Evolutionary conservation across 2,329 filamentous ascomycete genomes (phyloP), one percentile per base, ranked within the genome.

Genomic region (Aspergillus sp.): DNA sequence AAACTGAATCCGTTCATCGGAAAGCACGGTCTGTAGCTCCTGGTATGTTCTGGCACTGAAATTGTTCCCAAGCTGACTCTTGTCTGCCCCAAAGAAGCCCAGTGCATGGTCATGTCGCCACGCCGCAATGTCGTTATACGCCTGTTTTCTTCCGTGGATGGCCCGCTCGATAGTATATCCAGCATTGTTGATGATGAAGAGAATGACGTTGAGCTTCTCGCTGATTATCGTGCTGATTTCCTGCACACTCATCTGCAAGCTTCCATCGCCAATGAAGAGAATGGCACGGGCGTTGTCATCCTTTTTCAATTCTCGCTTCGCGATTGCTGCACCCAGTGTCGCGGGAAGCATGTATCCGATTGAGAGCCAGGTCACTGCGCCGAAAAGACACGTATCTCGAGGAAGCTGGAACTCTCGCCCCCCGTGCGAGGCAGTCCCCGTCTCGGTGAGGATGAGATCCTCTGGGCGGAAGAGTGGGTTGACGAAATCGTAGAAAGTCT

Each of bases 181-280:
- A 29, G 82, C 78, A 57, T 87, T 87, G 65, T 86, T 86, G 64
- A 87, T 80, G 9, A 87, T 67, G 60, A 87, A 79, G 20, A 77
- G 71, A 7, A 79, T 74, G 3, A 82, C 77, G 42, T 83, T 76
- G 22, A 85, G 75, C 3, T 79, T 76, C 56, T 83, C 77, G 16
- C 77, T 77, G 64, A 90, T 84, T 65, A 89, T 88, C 2, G 85
- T 87, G 11, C 83, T 82, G 3, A 90, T 75, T 63, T 89, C 87
- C 68, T 90, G 87, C 0, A 82, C 85, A 0, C 87, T 90, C 75
- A 90, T 83, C 63, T 88, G 84, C 59, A 90, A 81, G 62, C 85
- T 87, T 3, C 87, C 87, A 55, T 88, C 86, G 5, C 86, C 86
- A 36, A 86, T 86, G 61, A 86, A 79, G 1, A 88, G 73, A 10